These are phyloP conservation scores for Aureobasidium sp. DNA, from an alignment of 2,329 filamentous ascomycete species.

Conservation along the genomic window DNA sequence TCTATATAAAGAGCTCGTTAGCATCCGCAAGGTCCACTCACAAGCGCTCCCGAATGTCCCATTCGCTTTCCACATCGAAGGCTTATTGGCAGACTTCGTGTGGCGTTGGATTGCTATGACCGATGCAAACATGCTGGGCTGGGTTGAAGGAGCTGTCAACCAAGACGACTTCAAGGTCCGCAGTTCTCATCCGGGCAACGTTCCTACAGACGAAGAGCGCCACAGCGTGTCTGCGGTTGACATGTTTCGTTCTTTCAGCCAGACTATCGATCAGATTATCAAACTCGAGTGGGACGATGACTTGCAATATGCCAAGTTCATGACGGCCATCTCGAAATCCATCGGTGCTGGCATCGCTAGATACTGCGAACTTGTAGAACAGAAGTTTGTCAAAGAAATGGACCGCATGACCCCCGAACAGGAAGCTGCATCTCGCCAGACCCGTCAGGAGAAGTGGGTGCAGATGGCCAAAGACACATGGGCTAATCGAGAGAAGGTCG, in stretches of 20 bases:
- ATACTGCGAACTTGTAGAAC: constrained; percentile 88
- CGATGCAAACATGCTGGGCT: constrained; percentile 69
- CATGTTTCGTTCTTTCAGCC: constrained; percentile 88
- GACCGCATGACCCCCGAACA: constrained; percentile 84
- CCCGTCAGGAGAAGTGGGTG: constrained; percentile 86
- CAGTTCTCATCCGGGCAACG: constrained; percentile 41
- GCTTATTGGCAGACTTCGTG: constrained; percentile 80
- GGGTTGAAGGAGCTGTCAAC: constrained; percentile 85
- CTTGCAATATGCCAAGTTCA: constrained; percentile 89
- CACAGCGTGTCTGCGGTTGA: constrained; percentile 93
- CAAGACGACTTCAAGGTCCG: constrained; percentile 80
- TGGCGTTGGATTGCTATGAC: constrained; percentile 89
- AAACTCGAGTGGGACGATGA: constrained; percentile 89
- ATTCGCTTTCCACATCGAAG: constrained; percentile 85
- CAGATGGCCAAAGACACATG: constrained; percentile 90
- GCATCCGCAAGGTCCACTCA: constrained; percentile 73
- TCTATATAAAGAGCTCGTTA: constrained; percentile 80
- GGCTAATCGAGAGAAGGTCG: constrained; percentile 84
- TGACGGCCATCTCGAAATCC: constrained; percentile 83
- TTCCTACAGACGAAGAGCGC: constrained; percentile 69
- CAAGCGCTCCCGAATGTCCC: constrained; percentile 63
- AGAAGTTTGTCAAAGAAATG: constrained; percentile 84
- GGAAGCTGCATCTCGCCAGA: constrained; percentile 67
- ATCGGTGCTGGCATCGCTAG: constrained; percentile 75
- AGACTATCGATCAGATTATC: constrained; percentile 80